Base-by-base conservation (phyloP, 2,329 filamentous ascomycete genomes). In the Dactylonectria estremocensis region DNA sequence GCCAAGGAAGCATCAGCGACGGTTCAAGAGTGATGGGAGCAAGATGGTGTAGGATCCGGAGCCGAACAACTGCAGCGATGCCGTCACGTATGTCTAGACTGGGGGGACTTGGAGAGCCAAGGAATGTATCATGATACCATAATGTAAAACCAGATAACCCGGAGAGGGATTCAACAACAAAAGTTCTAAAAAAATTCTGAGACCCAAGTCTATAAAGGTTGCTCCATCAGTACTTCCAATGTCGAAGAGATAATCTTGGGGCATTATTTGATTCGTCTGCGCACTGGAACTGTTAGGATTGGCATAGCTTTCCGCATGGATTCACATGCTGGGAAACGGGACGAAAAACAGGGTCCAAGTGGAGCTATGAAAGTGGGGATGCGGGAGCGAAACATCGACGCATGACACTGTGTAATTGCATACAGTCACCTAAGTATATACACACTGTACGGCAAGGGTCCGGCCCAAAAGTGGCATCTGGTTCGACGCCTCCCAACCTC, bases 1-100 rank as follows among this genome's bases (percentile, higher is more conserved):
- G 95, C 94, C 5, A 91, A 87, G 78, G 91, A 94, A 77, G 91
- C 91, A 13, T 82, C 83, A n/a, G 77, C 74, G 14, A 78, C 76
- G 66, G 66, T 69, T 74, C 13, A 75, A 73, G 67, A 79, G 80
- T 54, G 65, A 72, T 13, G 75, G 75, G 68, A 63, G n/a, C 10
- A 76, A 73, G 68, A 79, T 7, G 24, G 7, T 28, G 24, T 2
- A 28, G 24, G 24, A 82, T 56, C 64, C 70, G 10, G 76, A 75
- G 69, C 67, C 74, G 64, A 78, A 78, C 80, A 46, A 53, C 48
- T 18, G 22, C 20, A n/a, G 43, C n/a, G 48, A 22, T 50, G 49
- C 6, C 40, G 53, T n/a, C 35, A 49, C 31, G 46, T 46, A 11
- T 56, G 40, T 40, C 50, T 57, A 40, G 6, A 37, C 28, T 59